Base-by-base conservation (phyloP, 2,329 filamentous ascomycete species). In the Dactylellina cionopaga region DNA sequence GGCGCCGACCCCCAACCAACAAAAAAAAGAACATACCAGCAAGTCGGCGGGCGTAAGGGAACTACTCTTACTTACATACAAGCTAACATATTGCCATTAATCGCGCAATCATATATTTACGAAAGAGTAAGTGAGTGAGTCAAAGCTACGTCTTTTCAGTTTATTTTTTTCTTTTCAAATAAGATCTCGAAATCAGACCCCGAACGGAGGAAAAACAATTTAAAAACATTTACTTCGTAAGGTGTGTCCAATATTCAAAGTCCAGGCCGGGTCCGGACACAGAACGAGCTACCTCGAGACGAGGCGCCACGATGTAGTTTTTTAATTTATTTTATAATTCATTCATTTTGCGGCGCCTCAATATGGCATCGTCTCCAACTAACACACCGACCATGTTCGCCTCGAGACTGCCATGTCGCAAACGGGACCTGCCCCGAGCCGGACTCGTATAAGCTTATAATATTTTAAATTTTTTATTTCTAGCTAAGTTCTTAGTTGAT, bases 361-460 rank as follows among this genome's bases (percentile, higher is more conserved):
- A 59, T 49, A 17, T 39, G 22, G 15, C 24, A 49, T 51, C 25
- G 29, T 11, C 33, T 10, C 22, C 27, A 17, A 10, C 37, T 4
- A 41, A 15, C 5, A 5, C 37, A 41, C 17, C 13, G 11, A 15
- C 13, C 31, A 35, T 6, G 13, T 41, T 41, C n/a, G n/a, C 49
- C 59, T 64, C 59, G 59, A 54, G 46, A 64, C 59, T 64, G 59
- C 59, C 47, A 64, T 64, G 47, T 64, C 59, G 59, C 44, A 31
- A 47, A 19, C 41, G 5, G 11, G 24, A 33, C 22, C 7, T 9
- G 10, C 22, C 49, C 60, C 58, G 60, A 56, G 60, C 15, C 60
- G 60, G 51, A 39, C 29, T 22, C 4, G 11, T 31, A 7, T 29
- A 15, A 25, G 11, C 3, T 19, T 5, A 29, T 10, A 9, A 29